phyloP scores from a whole-genome alignment of 2,329 filamentous ascomycete genomes.

The Hypocrella siamensis region DNA sequence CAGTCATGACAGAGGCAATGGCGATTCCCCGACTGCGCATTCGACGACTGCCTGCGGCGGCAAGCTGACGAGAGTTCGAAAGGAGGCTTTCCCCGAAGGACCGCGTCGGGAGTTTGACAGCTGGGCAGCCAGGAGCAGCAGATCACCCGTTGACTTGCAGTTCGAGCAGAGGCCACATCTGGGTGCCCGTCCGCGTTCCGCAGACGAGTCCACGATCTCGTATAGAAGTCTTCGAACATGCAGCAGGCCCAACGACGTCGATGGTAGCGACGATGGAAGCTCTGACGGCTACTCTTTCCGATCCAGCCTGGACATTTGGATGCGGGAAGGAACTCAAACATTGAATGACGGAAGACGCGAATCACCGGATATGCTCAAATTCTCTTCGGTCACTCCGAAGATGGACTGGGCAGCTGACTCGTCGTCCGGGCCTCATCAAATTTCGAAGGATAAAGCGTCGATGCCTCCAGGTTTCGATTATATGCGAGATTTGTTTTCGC shows the following conservation, averaged over 20 bases:
- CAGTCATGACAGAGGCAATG: conserved; percentile 16
- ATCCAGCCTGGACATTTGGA: conserved; percentile 41
- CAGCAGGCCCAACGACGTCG: conserved; percentile 26
- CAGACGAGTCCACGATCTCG: conserved; percentile 28
- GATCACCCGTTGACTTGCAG: conserved; percentile 3
- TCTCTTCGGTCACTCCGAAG: conserved; percentile 23
- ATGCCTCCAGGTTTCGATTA: conserved; percentile 18
- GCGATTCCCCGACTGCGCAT: conserved; percentile 14
- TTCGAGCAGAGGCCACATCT: conserved; percentile 7
- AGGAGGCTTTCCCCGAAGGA: too few relatives aligned
- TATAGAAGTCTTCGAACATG: conserved; percentile 24
- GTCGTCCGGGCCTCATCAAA: conserved; percentile 24
- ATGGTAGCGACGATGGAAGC: conserved; percentile 16
- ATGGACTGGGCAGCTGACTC: conserved; percentile 30
- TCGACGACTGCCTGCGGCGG: too few relatives aligned
- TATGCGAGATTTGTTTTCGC: conserved; percentile 29
- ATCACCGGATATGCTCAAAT: conserved; percentile 39
- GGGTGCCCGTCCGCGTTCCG: conserved; percentile 28
- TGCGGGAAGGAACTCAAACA: conserved; percentile 35
- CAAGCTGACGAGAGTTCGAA: too few relatives aligned
- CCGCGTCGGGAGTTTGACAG: conserved; percentile 1
- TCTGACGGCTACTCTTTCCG: conserved; percentile 25
- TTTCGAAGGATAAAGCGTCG: conserved; percentile 6
- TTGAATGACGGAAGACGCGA: conserved; percentile 10
- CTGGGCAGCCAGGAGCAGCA: conserved; percentile 2